A percentile compares a stretch with the other conserved stretches of the same genome.
Conservation (phyloP, 129 eudicot genomes). For the Flaveria trinervia region DNA sequence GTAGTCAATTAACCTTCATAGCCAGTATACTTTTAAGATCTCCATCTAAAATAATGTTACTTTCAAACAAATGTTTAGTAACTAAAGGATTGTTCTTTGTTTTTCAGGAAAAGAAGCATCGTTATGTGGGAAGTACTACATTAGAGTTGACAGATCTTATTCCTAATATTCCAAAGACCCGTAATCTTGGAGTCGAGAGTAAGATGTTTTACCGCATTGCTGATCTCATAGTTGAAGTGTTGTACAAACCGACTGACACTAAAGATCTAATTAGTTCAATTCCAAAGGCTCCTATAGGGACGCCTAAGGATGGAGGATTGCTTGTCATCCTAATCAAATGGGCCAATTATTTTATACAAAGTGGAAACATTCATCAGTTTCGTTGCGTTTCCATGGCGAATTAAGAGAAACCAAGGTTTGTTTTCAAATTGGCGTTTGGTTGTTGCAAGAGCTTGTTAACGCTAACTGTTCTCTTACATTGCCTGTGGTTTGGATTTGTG, state of each 20-base stretch:
- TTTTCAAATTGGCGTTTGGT: background rate
- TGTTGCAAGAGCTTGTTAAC: background rate
- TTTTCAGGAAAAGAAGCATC: conserved; percentile 51
- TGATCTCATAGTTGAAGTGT: conserved; percentile 45
- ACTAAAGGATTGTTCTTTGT: background rate
- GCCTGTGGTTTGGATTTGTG: background rate
- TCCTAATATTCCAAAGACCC: conserved; percentile 39
- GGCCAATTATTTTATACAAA: conserved; percentile 56
- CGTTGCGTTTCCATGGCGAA: conserved; percentile 55
- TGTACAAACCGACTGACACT: conserved; percentile 46
- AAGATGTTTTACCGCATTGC: conserved; percentile 24
- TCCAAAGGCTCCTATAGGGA: conserved; percentile 58
- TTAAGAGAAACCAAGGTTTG: conserved; percentile 56
- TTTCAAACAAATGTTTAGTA: too few relatives aligned
- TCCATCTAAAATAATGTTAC: too few relatives aligned
- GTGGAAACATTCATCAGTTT: conserved; percentile 56
- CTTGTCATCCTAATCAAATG: conserved; percentile 64
- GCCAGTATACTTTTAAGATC: too few relatives aligned
- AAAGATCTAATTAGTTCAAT: conserved; percentile 32
- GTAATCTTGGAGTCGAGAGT: too few relatives aligned
- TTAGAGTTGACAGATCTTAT: conserved; percentile 48
- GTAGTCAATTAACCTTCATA: too few relatives aligned
- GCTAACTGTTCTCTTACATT: background rate
- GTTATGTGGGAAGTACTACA: conserved; percentile 46
- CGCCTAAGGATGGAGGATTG: conserved; percentile 69